These are phyloP conservation scores for Achaetomium macrosporum DNA, from an alignment of 2,329 filamentous ascomycete genomes.

Conservation along the genomic window DNA sequence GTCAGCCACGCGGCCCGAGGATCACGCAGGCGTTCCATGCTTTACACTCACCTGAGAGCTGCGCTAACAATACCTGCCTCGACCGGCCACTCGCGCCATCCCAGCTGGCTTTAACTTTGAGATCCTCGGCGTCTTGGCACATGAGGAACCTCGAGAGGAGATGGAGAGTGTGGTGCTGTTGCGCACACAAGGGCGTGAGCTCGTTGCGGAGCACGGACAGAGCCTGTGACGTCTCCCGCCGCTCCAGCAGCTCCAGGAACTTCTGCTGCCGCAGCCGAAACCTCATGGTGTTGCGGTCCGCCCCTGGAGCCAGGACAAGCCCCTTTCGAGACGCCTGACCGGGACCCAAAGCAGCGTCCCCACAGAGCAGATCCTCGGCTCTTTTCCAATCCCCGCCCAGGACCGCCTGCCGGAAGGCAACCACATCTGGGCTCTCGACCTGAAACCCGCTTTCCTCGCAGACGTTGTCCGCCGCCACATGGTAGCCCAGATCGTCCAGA, in stretches of 20 bases:
- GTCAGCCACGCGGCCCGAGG: slow-evolving; percentile 19
- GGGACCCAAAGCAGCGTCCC: slow-evolving; percentile 35
- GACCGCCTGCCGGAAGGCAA: slow-evolving; percentile 77
- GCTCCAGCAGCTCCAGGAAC: slow-evolving; percentile 83
- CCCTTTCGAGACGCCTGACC: slow-evolving; percentile 43
- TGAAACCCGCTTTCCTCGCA: slow-evolving; percentile 79
- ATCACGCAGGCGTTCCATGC: slow-evolving; percentile 27
- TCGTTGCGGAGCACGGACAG: slow-evolving; percentile 81
- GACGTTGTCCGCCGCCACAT: slow-evolving; percentile 66
- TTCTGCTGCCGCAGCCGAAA: slow-evolving; percentile 92
- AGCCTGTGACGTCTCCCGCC: slow-evolving; percentile 64
- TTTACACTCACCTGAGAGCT: slow-evolving; percentile 65
- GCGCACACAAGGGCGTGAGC: slow-evolving; percentile 77
- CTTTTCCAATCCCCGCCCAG: slow-evolving; percentile 74
- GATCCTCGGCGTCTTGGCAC: slow-evolving; percentile 72
- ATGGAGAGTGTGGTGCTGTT: slow-evolving; percentile 65
- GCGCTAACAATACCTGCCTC: slow-evolving; percentile 66
- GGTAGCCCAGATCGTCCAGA: slow-evolving; percentile 81
- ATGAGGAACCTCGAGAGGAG: slow-evolving; percentile 85
- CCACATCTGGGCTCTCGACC: slow-evolving; percentile 78
- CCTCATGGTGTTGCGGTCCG: slow-evolving; percentile 72
- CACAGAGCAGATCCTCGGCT: slow-evolving; percentile 76
- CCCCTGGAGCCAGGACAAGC: slow-evolving; percentile 67
- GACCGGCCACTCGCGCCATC: slow-evolving; percentile 74
- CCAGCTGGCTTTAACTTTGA: slow-evolving; percentile 74